Evolutionary conservation across 768 basidiomycete genomes (phyloP).

Genomic region (Leucocoprinus sp.): DNA sequence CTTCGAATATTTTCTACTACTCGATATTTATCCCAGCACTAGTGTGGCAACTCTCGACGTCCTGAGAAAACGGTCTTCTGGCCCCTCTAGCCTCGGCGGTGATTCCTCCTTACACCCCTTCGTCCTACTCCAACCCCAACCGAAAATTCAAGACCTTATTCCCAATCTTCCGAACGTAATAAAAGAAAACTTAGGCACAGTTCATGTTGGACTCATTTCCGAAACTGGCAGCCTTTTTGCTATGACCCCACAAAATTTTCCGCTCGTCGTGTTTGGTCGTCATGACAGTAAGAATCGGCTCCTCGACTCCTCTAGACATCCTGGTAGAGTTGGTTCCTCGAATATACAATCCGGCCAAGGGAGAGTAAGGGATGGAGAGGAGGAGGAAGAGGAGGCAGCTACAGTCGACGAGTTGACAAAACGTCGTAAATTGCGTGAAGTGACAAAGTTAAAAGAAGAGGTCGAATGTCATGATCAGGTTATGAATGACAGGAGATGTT

Average conservation of each 20-base stretch:
- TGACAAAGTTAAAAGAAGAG: constrained; percentile 5
- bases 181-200: constrained; percentile 48
- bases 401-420: constrained; percentile 14
- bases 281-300: constrained; percentile 14
- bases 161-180: constrained; percentile 36
- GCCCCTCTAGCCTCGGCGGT: background rate
- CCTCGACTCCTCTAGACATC: background rate
- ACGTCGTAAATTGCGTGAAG: constrained; percentile 6
- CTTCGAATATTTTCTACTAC: background rate
- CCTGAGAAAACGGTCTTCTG: constrained; percentile 23
- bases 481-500: constrained; percentile 42
- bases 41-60: constrained; percentile 85
- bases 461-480: constrained; percentile 9
- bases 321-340: background rate
- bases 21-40: background rate
- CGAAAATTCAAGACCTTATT: constrained; percentile 65
- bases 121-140: constrained; percentile 81
- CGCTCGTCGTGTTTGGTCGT: constrained; percentile 66
- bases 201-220: constrained; percentile 75
- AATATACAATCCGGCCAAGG: constrained; percentile 12
- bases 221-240: constrained; percentile 73
- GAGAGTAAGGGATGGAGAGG: constrained; percentile 11
- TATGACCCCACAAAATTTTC: constrained; percentile 75
- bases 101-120: constrained; percentile 40
- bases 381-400: constrained; percentile 4